Evolutionary conservation across 345 rosid species (phyloP).

Genomic region (Salix koriyanagi): DNA sequence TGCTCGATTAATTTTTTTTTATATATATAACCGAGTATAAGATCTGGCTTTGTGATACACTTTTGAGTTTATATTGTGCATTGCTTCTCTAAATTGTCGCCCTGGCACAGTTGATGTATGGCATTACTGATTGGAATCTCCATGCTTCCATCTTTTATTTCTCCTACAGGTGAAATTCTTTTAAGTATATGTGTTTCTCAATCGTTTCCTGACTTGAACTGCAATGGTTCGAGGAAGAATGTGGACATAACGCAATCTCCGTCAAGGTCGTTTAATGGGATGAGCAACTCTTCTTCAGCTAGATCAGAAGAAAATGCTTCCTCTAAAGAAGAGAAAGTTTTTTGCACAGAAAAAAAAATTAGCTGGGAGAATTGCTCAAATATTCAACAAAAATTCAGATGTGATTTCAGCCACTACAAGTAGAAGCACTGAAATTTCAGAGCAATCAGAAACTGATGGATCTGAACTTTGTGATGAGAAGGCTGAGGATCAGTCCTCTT

Average conservation of each 20-base stretch:
- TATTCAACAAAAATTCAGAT: constrained; percentile 64
- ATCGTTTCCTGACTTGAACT: constrained; percentile 36
- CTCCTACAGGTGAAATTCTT: constrained; percentile 73
- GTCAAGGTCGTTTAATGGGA: constrained; percentile 30
- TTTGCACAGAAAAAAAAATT: constrained; percentile 49
- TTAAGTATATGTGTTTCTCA: constrained; percentile 58
- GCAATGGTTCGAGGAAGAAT: constrained; percentile 27
- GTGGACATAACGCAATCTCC: constrained; percentile 42
- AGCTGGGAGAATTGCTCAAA: constrained; percentile 71
- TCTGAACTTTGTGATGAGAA: constrained; percentile 37
- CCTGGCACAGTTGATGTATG: not conserved
- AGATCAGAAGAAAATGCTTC: constrained; percentile 48
- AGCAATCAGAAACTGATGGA: constrained; percentile 41
- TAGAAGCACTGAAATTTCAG: constrained; percentile 45
- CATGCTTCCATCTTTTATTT: constrained; percentile 1
- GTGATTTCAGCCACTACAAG: constrained; percentile 17
- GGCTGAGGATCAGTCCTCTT: constrained; percentile 48
- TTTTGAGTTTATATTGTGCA: not conserved
- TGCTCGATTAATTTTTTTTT: not conserved
- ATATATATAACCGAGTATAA: not conserved
- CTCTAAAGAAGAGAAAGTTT: constrained; percentile 53
- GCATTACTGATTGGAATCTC: constrained; percentile 1
- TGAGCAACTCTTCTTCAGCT: constrained; percentile 36
- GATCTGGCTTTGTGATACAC: not conserved
- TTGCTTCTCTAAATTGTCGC: not conserved